Evolutionary conservation across 2,329 filamentous ascomycete species (phyloP).

Genomic region (Ascochyta fabae): DNA sequence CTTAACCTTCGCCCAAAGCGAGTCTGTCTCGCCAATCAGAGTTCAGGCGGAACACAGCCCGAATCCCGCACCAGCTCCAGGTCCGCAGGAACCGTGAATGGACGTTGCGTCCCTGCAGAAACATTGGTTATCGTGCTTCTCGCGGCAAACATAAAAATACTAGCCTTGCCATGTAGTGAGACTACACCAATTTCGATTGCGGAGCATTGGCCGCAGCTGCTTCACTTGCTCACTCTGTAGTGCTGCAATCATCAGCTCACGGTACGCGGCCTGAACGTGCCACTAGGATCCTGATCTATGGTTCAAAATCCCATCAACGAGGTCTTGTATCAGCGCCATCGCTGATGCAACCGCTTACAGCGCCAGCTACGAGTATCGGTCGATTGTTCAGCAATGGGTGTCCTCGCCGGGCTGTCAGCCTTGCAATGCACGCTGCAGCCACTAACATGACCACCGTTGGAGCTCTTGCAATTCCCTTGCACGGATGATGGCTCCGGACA

Average conservation of each 20-base stretch:
- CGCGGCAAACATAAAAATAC: slow-evolving; percentile 35
- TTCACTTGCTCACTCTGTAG: slow-evolving; percentile 7
- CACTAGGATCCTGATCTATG: slow-evolving; percentile 30
- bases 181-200: slow-evolving; percentile 5
- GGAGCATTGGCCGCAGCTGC: slow-evolving; percentile 5
- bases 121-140: slow-evolving; percentile 39
- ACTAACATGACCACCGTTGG: slow-evolving; percentile 11
- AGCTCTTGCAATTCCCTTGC: slow-evolving; percentile 11
- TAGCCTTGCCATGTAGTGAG: slow-evolving; percentile 10
- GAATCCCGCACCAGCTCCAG: slow-evolving; percentile 21
- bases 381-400: neutral
- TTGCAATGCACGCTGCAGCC: slow-evolving; percentile 21
- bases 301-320: slow-evolving; percentile 38
- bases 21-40: slow-evolving; percentile 32
- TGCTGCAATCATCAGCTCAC: slow-evolving; percentile 18
- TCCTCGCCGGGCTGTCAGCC: neutral
- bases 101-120: slow-evolving; percentile 20
- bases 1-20: slow-evolving; percentile 18
- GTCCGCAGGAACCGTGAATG: slow-evolving; percentile 11
- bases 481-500: slow-evolving; percentile 15
- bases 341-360: slow-evolving; percentile 36
- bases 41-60: slow-evolving; percentile 12
- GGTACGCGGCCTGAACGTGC: slow-evolving; percentile 1
- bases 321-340: slow-evolving; percentile 36
- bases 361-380: slow-evolving; percentile 16